Evolutionary conservation across 345 rosid species (phyloP).

Genomic region (Eucalyptus urophylla): DNA sequence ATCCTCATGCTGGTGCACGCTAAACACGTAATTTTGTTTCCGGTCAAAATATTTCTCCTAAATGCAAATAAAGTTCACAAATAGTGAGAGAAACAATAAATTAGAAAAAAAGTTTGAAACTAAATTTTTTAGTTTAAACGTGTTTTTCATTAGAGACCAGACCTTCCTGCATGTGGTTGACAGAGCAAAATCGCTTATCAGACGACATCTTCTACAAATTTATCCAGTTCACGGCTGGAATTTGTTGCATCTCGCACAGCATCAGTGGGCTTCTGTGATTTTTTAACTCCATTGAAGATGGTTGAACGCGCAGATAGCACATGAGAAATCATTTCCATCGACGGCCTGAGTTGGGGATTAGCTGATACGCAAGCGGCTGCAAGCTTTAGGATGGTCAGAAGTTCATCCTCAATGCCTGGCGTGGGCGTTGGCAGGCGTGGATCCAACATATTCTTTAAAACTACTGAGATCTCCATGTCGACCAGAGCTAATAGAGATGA

Average conservation of each 20-base stretch:
- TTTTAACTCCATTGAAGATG: background rate
- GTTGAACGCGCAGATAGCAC: background rate
- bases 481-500: background rate
- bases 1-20: background rate
- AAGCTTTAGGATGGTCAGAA: background rate
- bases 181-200: background rate
- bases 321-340: background rate
- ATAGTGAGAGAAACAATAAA: background rate
- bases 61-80: background rate
- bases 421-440: background rate
- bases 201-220: background rate
- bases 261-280: background rate
- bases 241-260: background rate
- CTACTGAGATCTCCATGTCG: background rate
- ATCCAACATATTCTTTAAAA: background rate
- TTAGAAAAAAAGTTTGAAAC: background rate
- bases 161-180: background rate
- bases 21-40: background rate
- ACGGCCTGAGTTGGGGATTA: constrained; percentile 7
- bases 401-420: background rate
- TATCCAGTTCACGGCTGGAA: background rate
- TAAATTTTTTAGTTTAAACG: background rate
- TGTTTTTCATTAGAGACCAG: background rate
- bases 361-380: background rate
- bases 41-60: background rate